Conservation (phyloP, 306 rosid genomes). For the Mimosa bimucronata region DNA sequence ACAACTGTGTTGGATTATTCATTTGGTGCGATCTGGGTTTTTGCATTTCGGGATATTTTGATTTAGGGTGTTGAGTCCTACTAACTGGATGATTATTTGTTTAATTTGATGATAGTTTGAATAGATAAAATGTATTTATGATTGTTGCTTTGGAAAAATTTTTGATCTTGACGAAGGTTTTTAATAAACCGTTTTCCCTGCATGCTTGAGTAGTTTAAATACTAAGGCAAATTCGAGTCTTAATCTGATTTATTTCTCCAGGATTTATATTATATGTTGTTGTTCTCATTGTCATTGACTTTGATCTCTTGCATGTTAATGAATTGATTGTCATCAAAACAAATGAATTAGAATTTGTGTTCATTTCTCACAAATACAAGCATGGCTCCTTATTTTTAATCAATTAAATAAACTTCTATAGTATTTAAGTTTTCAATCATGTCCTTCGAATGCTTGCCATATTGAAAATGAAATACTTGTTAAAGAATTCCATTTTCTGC, state of each 20-base stretch:
- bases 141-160: constrained; percentile 12
- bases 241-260: background rate
- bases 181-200: background rate
- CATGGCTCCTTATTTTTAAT: background rate
- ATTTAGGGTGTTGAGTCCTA: background rate
- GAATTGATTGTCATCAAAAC: background rate
- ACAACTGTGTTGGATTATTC: constrained; percentile 7
- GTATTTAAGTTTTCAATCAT: background rate
- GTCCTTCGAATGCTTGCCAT: background rate
- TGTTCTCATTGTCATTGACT: background rate
- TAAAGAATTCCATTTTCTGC: constrained; percentile 13
- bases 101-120: background rate
- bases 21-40: constrained; percentile 14
- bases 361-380: background rate
- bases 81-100: background rate
- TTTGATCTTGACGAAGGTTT: background rate
- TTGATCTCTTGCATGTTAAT: background rate
- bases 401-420: no score
- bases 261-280: background rate
- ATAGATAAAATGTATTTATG: background rate
- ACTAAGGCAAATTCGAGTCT: background rate
- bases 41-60: background rate
- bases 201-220: background rate
- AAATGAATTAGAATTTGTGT: background rate
- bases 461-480: background rate